Percentiles rank a stretch among this genome's conserved stretches.
Evolutionary conservation across 495 filamentous ascomycete species (phyloP).

Genomic region (Letharia lupina): DNA sequence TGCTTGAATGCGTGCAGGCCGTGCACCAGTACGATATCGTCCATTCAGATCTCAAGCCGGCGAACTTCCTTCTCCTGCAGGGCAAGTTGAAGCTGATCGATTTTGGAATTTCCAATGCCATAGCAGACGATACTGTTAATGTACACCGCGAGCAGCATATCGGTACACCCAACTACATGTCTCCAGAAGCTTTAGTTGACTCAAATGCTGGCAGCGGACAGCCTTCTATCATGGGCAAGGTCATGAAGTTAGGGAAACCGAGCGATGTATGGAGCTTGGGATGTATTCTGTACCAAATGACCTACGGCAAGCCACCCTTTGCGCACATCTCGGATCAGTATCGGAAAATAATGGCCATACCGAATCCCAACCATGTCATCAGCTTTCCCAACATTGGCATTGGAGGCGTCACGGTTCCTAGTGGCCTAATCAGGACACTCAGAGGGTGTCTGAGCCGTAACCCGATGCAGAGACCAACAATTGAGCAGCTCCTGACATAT

Average conservation of each 20-base stretch:
- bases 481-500: slow-evolving; percentile 61
- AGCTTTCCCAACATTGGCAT: slow-evolving; percentile 70
- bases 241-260: slow-evolving; percentile 94
- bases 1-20: slow-evolving; percentile 88
- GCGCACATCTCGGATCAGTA: slow-evolving; percentile 82
- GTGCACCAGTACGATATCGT: slow-evolving; percentile 87
- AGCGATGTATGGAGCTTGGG: slow-evolving; percentile 94
- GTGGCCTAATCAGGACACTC: slow-evolving; percentile 62
- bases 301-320: slow-evolving; percentile 87
- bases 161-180: slow-evolving; percentile 98
- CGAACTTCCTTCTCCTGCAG: slow-evolving; percentile 84
- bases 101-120: slow-evolving; percentile 96
- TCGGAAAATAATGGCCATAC: slow-evolving; percentile 68
- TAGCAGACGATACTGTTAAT: slow-evolving; percentile 91
- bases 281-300: slow-evolving; percentile 96
- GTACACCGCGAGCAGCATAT: slow-evolving; percentile 93
- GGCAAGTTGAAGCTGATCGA: slow-evolving; percentile 82
- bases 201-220: slow-evolving; percentile 59
- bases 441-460: slow-evolving; percentile 74
- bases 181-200: slow-evolving; percentile 85
- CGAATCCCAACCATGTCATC: slow-evolving; percentile 75
- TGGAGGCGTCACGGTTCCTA: slow-evolving; percentile 62
- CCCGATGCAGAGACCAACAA: slow-evolving; percentile 65
- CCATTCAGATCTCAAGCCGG: slow-evolving; percentile 92
- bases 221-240: slow-evolving; percentile 52